Base-by-base conservation (phyloP, 2,329 filamentous ascomycete genomes). In the Paecilomyces variotii region DNA sequence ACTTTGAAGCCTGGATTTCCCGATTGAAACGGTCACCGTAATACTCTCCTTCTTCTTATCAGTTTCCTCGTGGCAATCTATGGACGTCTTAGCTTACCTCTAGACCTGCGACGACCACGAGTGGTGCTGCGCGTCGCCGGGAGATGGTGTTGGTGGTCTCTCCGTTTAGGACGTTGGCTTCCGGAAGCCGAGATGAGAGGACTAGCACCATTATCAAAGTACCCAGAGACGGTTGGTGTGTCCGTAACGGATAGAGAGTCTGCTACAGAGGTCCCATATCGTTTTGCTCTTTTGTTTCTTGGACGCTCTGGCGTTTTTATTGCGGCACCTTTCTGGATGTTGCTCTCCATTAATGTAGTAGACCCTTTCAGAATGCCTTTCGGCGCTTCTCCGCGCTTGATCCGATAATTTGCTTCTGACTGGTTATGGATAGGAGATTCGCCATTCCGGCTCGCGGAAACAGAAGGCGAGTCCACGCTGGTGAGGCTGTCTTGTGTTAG, bases 1-100 rank as follows among this genome's bases (percentile, higher is more conserved):
- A 55, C 34, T 55, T 24, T 10, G 32, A 45, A 45, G 28, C n/a
- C 9, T 11, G 54, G 25, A 55, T 35, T 7, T 63, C 62, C 50
- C 65, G 63, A 25, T 60, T 67, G 55, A 73, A 74, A 0, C 70
- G 68, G 35, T 68, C 67, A 34, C 61, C 66, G 57, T 74, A 73
- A 30, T 64, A 65, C 11, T 71, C 67, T 25, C 68, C 70, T 73
- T 28, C 14, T 11, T 14, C 35, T 9, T 10, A 9, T 69, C 49
- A 68, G 67, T 54, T 55, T 26, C 11, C 19, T 24, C 12, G 35
- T 34, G 4, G 12, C 4, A 14, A 25, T 39, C 1, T 26, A 7
- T 14, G 26, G 14, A 24, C 14, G 19, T 28, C 54, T 24, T 26
- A 51, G 30, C 63, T 60, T 65, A 73, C 72, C 68, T 67, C 68